Percentiles rank a stretch among this genome's conserved stretches.
phyloP scores from a whole-genome alignment of 2,329 filamentous ascomycete genomes.

The Raffaelea ambrosiae region DNA sequence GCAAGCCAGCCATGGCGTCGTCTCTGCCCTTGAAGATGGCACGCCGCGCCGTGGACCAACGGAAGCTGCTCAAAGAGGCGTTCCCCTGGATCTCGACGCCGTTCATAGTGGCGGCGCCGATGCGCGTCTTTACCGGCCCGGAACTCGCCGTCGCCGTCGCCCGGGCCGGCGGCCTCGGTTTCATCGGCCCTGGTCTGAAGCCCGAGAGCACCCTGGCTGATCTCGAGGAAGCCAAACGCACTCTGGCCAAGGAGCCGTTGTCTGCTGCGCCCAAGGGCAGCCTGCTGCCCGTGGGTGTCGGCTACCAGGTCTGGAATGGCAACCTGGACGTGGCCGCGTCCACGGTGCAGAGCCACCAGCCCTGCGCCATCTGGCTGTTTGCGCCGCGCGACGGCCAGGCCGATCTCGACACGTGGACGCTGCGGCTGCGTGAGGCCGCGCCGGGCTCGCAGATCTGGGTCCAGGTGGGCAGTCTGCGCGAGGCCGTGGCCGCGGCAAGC shows the following conservation, averaged over 20 bases:
- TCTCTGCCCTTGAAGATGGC: slow-evolving; percentile 5
- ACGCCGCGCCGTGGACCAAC: slow-evolving; percentile 6
- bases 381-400: slow-evolving; percentile 40
- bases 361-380: slow-evolving; percentile 60
- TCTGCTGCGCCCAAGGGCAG: slow-evolving; percentile 17
- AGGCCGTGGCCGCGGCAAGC: slow-evolving; percentile 40
- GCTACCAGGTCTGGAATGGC: slow-evolving; percentile 50
- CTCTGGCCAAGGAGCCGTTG: slow-evolving; percentile 15
- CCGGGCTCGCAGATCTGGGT: slow-evolving; percentile 31
- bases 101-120: slow-evolving; percentile 31
- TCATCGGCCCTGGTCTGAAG: slow-evolving; percentile 14
- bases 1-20: not conserved
- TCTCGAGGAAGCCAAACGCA: not conserved
- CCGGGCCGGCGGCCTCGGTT: slow-evolving; percentile 30
- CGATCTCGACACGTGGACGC: slow-evolving; percentile 17
- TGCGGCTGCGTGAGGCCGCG: slow-evolving; percentile 28
- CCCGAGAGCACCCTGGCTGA: slow-evolving; percentile 7
- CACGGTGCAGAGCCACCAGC: slow-evolving; percentile 41
- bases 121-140: slow-evolving; percentile 28
- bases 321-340: slow-evolving; percentile 32
- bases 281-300: slow-evolving; percentile 46
- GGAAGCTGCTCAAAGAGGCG: slow-evolving; percentile 9
- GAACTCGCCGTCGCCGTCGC: slow-evolving; percentile 29
- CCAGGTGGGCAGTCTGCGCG: slow-evolving; percentile 51
- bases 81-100: slow-evolving; percentile 28